Evolutionary conservation across 768 basidiomycete genomes (phyloP).

Genomic region (Tricholoma sp.): DNA sequence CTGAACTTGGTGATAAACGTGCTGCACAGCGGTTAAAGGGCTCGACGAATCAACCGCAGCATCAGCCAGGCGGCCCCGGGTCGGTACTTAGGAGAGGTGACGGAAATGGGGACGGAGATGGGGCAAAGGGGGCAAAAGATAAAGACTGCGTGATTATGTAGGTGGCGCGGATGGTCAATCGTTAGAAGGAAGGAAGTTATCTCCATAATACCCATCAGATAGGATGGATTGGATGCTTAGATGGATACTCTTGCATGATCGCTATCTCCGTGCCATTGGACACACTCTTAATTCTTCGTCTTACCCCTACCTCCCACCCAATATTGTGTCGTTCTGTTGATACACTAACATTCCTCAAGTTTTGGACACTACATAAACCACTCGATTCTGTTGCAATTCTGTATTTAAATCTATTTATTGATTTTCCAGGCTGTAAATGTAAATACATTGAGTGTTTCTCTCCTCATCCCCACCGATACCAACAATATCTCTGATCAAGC

Average conservation of each 20-base stretch:
- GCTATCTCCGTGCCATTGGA: background rate
- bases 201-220: too few species aligned
- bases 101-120: conserved; percentile 28
- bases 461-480: too few species aligned
- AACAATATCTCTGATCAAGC: too few species aligned
- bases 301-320: background rate
- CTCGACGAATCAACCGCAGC: conserved; percentile 47
- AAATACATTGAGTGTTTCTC: too few species aligned
- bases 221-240: background rate
- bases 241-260: background rate
- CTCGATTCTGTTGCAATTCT: too few species aligned
- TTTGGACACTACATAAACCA: too few species aligned
- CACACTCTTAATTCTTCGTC: background rate
- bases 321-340: background rate
- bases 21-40: conserved; percentile 79
- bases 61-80: conserved; percentile 55
- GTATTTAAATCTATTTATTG: too few species aligned
- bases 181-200: too few species aligned
- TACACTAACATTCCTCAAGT: too few species aligned
- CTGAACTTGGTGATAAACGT: conserved; percentile 91
- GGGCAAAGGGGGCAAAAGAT: conserved; percentile 54
- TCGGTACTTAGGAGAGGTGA: conserved; percentile 58
- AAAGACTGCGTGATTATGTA: conserved; percentile 91
- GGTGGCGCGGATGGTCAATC: background rate
- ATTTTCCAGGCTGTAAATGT: too few species aligned